Evolutionary conservation across 306 rosid species (phyloP).

Genomic region (Prunus padus): DNA sequence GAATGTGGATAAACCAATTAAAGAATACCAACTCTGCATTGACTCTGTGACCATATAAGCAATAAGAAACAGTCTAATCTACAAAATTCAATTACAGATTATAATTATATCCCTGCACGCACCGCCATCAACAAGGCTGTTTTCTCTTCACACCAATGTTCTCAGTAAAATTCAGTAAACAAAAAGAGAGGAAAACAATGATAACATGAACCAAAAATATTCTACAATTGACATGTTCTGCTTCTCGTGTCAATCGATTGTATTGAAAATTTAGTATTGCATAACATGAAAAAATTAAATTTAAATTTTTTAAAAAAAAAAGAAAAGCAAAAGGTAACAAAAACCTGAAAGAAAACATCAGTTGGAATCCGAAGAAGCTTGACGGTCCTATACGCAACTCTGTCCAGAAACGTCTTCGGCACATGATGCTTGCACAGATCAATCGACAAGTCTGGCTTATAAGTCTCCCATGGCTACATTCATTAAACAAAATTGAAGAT

Average conservation of each 20-base stretch:
- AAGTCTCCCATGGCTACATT: slow-evolving; percentile 76
- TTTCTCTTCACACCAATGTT: background rate
- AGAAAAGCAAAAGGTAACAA: background rate
- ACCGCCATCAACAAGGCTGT: background rate
- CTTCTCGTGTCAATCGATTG: background rate
- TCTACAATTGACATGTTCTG: background rate
- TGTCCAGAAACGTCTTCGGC: slow-evolving; percentile 64
- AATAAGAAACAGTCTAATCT: background rate
- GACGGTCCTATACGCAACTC: slow-evolving; percentile 66
- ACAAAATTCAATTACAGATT: background rate
- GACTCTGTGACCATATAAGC: background rate
- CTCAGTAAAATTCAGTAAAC: background rate
- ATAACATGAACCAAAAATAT: background rate
- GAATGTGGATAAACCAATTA: background rate
- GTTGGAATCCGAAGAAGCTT: slow-evolving; percentile 70
- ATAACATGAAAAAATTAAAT: background rate
- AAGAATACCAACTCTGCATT: background rate
- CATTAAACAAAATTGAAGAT: background rate
- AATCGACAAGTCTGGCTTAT: slow-evolving; percentile 52
- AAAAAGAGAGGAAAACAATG: background rate
- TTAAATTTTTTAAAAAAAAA: too few species aligned
- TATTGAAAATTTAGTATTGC: background rate
- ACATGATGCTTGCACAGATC: slow-evolving; percentile 73
- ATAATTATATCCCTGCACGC: background rate
- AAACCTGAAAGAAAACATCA: slow-evolving; percentile 66